Conservation (phyloP, 1,139 yeast genomes). For the Zygotorulaspora mrakii region DNA sequence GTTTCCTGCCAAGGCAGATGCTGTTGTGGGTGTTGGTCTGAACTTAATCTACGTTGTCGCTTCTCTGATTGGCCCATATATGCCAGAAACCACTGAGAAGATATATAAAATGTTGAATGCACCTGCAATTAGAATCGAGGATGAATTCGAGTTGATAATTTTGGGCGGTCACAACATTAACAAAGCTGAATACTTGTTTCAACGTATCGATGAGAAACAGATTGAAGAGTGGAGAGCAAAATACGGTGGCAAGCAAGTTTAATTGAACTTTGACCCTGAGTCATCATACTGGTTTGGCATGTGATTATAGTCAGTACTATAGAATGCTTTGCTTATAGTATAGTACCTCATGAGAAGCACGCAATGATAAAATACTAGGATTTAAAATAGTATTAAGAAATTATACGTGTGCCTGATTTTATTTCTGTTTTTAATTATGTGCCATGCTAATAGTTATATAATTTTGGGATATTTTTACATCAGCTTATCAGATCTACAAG, state of each 20-base stretch:
- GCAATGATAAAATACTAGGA: no score
- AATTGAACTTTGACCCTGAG: no score
- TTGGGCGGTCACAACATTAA: conserved; percentile 83
- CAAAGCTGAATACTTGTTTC: conserved; percentile 85
- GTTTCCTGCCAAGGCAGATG: conserved; percentile 78
- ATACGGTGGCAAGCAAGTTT: conserved; percentile 68
- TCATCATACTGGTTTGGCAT: no score
- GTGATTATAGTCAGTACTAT: no score
- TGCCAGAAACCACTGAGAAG: conserved; percentile 75
- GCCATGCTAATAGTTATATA: no score
- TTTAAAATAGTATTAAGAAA: not conserved
- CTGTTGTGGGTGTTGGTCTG: conserved; percentile 87
- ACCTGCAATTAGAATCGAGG: conserved; percentile 74
- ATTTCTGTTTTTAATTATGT: not conserved
- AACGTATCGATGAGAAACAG: conserved; percentile 85
- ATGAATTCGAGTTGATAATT: conserved; percentile 64
- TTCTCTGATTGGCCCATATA: conserved; percentile 77
- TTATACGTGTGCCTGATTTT: not conserved
- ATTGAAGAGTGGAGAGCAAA: conserved; percentile 81
- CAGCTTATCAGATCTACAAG: not conserved
- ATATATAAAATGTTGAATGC: conserved; percentile 79
- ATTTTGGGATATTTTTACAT: no score
- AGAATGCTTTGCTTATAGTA: no score
- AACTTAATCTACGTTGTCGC: conserved; percentile 82
- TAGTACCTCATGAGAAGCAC: no score